Percentiles rank a stretch among this genome's conserved stretches.
These are phyloP conservation scores for Mycena belliarum DNA, from an alignment of 768 basidiomycete genomes.

Conservation along the genomic window DNA sequence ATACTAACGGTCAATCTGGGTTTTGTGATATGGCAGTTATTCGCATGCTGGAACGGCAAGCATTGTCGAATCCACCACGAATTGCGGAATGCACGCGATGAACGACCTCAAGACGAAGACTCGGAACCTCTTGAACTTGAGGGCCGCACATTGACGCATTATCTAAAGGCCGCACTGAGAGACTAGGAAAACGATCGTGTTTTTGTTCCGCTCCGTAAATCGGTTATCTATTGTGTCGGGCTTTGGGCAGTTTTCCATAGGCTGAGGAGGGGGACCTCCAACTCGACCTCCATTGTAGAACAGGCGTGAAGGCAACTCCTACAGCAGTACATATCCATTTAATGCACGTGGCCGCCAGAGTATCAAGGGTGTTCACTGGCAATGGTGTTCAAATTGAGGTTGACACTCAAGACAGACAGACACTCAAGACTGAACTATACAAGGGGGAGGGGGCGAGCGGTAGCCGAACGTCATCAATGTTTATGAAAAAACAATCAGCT, in stretches of 20 bases:
- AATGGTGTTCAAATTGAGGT: too few species aligned
- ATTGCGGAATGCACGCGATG: constrained; percentile 54
- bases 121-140: constrained; percentile 18
- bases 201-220: constrained; percentile 46
- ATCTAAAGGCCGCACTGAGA: constrained; percentile 52
- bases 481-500: too few species aligned
- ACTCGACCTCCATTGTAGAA: too few species aligned
- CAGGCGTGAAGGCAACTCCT: too few species aligned
- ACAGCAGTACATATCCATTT: too few species aligned
- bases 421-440: too few species aligned
- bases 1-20: constrained; percentile 51
- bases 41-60: constrained; percentile 24
- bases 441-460: too few species aligned
- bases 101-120: constrained; percentile 51
- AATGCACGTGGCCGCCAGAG: too few species aligned
- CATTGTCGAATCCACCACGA: constrained; percentile 45
- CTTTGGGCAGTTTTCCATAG: neutral
- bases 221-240: constrained; percentile 40
- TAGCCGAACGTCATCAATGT: too few species aligned
- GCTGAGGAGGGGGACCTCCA: too few species aligned
- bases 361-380: too few species aligned
- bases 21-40: neutral
- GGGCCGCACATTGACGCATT: neutral
- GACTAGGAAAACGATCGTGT: constrained; percentile 48
- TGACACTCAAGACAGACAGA: too few species aligned